Base-by-base conservation (phyloP, 192 early-diverging fungal genomes). In the Diversispora epigaea region DNA sequence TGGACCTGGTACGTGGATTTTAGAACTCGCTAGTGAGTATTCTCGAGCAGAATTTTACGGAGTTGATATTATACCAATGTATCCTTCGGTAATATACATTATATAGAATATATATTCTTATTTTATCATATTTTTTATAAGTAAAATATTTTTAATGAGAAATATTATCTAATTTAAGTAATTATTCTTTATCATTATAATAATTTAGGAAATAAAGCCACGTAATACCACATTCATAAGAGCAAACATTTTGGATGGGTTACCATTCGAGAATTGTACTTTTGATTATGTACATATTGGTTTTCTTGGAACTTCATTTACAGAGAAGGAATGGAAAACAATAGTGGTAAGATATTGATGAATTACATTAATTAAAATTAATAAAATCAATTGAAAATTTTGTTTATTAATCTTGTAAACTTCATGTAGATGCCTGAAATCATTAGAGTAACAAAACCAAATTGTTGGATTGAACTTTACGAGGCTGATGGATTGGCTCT, bases 401-500 rank as follows among this genome's bases (percentile, higher is more conserved):
- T 54, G 14, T 54, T 17, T 54, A 22, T 6, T 0, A 22, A 63
- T 15, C n/a, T 41, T 63, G 61, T 9, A 63, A 6, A 9, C 5
- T 14, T 4, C 61, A 41, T 21, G 61, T 43, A 14, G 25, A 63
- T 63, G 9, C 61, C 61, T 0, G 80, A 82, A 43, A 56, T 76
- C 44, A 65, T 79, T 25, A 32, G 80, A 50, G 80, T 82, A 14
- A 79, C 77, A 19, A 82, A 79, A 75, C 78, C 73, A 47, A 68
- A 21, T 15, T 77, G 80, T 17, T 82, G 80, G 80, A 75, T 82
- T 17, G 80, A 82, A 46, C 77, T 82, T 61, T 73, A 80, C 6
- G 82, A 83, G 22, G 69, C 73, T 72, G 77, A 78, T 61, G 61
- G 61, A 25, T 11, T 17, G 11, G 50, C 50, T 17, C n/a, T 54